Evolutionary conservation across 345 rosid species (phyloP).

Genomic region (Nephelium lappaceum): DNA sequence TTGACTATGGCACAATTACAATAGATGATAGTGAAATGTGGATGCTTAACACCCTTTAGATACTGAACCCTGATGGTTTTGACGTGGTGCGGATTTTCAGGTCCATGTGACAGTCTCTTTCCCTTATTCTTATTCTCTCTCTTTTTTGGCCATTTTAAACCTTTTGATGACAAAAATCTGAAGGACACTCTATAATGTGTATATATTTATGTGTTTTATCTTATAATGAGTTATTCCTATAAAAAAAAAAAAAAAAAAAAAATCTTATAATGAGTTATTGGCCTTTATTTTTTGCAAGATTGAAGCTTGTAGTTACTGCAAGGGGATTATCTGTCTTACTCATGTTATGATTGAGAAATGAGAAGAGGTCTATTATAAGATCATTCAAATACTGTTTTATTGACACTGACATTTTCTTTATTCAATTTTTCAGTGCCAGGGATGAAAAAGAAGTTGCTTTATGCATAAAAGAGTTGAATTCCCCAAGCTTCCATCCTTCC

Average conservation of each 20-base stretch:
- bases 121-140: background rate
- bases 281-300: too few species aligned
- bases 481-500: slow-evolving; percentile 74
- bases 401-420: background rate
- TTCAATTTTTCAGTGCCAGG: slow-evolving; percentile 61
- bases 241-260: too few species aligned
- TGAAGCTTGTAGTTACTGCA: background rate
- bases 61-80: background rate
- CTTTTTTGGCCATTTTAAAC: background rate
- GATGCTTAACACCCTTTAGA: background rate
- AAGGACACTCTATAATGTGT: background rate
- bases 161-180: slow-evolving; percentile 1
- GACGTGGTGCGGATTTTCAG: background rate
- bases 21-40: background rate
- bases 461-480: slow-evolving; percentile 86
- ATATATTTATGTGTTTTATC: too few species aligned
- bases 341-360: background rate
- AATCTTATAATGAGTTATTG: too few species aligned
- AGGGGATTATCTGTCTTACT: background rate
- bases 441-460: slow-evolving; percentile 83
- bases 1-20: background rate
- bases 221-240: too few species aligned
- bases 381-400: background rate
- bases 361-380: background rate
- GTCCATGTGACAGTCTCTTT: background rate